Conservation (phyloP, 1,284 basidiomycete species). For the Ceratobasidium sp. region DNA sequence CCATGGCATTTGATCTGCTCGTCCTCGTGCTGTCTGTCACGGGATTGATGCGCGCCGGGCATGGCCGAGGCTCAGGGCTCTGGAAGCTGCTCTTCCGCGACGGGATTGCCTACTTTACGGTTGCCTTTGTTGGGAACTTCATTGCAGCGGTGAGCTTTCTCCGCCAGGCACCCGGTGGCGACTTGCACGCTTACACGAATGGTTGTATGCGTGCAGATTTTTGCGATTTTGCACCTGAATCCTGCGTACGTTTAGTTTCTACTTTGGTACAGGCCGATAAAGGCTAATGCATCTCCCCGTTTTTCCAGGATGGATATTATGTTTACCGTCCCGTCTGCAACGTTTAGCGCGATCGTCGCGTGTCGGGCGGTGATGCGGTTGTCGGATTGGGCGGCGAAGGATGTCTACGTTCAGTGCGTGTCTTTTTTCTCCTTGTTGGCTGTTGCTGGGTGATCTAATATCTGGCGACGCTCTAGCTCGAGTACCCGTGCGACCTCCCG, state of each 20-base stretch:
- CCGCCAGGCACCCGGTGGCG: background rate
- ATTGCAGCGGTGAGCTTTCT: slow-evolving; percentile 65
- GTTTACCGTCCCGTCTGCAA: slow-evolving; percentile 45
- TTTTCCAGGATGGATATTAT: slow-evolving; percentile 46
- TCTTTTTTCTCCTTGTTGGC: background rate
- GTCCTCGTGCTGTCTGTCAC: slow-evolving; percentile 73
- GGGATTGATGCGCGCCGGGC: slow-evolving; percentile 53
- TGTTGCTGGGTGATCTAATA: background rate
- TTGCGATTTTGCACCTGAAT: slow-evolving; percentile 35
- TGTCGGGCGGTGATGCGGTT: slow-evolving; percentile 45
- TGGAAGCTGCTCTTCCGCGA: slow-evolving; percentile 45
- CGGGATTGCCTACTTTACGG: slow-evolving; percentile 41
- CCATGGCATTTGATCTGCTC: slow-evolving; percentile 75
- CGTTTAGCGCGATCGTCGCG: slow-evolving; percentile 45
- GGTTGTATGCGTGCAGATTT: slow-evolving; percentile 5
- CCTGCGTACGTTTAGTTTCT: slow-evolving; percentile 19
- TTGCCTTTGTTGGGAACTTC: slow-evolving; percentile 63
- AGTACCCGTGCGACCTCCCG: slow-evolving; percentile 12
- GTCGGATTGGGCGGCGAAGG: slow-evolving; percentile 39
- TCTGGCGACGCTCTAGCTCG: background rate
- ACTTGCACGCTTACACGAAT: background rate
- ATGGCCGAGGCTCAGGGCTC: slow-evolving; percentile 40
- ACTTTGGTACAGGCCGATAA: background rate
- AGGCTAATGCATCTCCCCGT: background rate
- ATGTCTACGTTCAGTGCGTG: slow-evolving; percentile 45